Conservation (phyloP, 768 basidiomycete genomes). For the Lactifluus hygrophoroides region DNA sequence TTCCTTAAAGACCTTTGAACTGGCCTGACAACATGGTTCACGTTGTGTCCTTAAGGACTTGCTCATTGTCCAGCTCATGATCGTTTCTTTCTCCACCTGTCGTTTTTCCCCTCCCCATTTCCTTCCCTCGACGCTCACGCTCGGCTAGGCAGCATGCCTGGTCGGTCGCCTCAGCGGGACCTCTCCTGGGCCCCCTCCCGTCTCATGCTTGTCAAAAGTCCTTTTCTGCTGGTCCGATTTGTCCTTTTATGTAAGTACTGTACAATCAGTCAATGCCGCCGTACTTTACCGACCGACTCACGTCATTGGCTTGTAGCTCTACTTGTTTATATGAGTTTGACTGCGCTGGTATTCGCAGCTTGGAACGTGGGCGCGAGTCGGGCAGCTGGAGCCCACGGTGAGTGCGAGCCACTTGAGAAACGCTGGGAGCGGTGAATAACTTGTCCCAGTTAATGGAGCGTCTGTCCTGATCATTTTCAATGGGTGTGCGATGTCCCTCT, state of each 20-base stretch:
- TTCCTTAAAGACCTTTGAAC: not conserved
- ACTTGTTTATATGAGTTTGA: conserved; percentile 34
- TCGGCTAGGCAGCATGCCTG: not conserved
- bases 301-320: conserved; percentile 20
- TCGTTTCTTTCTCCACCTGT: not conserved
- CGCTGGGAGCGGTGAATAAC: not conserved
- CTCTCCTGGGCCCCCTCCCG: not conserved
- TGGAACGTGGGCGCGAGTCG: conserved; percentile 9
- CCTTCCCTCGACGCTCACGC: not conserved
- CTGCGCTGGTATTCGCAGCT: conserved; percentile 13
- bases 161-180: not conserved
- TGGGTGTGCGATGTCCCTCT: conserved; percentile 23
- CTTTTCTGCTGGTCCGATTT: conserved; percentile 48
- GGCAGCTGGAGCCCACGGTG: not conserved
- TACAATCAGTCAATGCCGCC: conserved; percentile 17
- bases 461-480: not conserved
- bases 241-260: conserved; percentile 45
- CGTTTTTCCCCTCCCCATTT: not conserved
- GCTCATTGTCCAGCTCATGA: not conserved
- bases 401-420: no score
- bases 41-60: not conserved
- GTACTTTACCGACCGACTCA: not conserved
- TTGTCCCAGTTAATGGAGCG: not conserved
- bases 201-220: conserved; percentile 32
- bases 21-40: not conserved